phyloP scores from a whole-genome alignment of 345 rosid genomes.

The Eucalyptus decipiens region DNA sequence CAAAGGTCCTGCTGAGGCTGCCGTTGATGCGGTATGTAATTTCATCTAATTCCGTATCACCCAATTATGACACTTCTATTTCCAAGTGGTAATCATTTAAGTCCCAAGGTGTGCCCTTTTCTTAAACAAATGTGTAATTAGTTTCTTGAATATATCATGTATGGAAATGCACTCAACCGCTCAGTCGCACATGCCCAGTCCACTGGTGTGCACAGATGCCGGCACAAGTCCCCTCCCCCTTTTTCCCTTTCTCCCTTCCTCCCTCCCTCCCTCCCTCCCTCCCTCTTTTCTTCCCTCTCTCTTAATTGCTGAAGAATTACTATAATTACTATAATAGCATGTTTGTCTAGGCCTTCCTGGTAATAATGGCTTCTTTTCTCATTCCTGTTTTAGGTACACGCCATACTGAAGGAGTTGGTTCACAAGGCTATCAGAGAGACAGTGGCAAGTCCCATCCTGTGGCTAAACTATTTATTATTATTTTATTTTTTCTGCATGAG shows the following conservation, averaged over 20 bases:
- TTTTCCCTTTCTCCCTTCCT: no score
- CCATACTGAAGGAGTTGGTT: constrained; percentile 78
- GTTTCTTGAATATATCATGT: not conserved
- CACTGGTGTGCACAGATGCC: not conserved
- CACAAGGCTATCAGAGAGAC: constrained; percentile 68
- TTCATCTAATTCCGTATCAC: not conserved
- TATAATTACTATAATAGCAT: not conserved
- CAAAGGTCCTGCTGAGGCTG: constrained; percentile 96
- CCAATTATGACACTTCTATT: not conserved
- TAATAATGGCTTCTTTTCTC: not conserved
- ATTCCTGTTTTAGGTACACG: constrained; percentile 42
- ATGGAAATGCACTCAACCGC: not conserved
- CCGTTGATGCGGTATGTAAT: constrained; percentile 73
- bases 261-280: no score
- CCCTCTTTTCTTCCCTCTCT: no score
- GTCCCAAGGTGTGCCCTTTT: not conserved
- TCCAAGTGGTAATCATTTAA: not conserved
- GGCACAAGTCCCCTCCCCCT: not conserved
- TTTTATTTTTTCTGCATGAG: not conserved
- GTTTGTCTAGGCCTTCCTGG: not conserved
- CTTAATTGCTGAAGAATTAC: not conserved
- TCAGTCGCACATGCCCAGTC: not conserved
- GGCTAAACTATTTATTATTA: not conserved
- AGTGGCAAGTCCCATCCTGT: constrained; percentile 21
- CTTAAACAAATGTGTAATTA: not conserved